Percentiles rank a stretch among this genome's conserved stretches.
phyloP scores from a whole-genome alignment of 345 rosid species.

The Eucalyptus sideroxylon region DNA sequence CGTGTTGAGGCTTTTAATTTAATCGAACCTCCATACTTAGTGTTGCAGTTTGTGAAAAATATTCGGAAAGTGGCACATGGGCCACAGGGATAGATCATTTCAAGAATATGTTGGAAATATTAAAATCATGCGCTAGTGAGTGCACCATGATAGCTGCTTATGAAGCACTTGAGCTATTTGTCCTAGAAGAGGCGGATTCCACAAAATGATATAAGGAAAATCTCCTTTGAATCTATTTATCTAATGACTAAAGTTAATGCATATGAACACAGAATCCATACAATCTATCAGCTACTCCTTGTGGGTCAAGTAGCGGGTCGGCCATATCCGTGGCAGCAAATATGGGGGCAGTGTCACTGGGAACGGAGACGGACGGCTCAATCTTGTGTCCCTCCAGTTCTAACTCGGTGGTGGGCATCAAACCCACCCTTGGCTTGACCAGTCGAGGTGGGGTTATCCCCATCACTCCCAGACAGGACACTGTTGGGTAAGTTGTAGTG shows the following conservation, averaged over 20 bases:
- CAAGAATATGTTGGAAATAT: neutral
- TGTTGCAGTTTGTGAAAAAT: neutral
- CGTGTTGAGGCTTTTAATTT: neutral
- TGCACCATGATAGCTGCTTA: neutral
- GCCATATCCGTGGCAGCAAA: constrained; percentile 68
- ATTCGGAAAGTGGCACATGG: neutral
- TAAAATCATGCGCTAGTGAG: neutral
- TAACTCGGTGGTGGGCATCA: constrained; percentile 59
- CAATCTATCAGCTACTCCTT: constrained; percentile 33
- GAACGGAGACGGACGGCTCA: constrained; percentile 70
- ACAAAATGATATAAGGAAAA: neutral
- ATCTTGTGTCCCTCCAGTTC: constrained; percentile 41
- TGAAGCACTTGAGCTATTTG: neutral
- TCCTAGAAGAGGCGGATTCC: neutral
- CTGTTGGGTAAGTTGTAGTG: constrained; percentile 17
- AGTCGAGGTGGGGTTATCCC: constrained; percentile 67
- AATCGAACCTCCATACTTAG: neutral
- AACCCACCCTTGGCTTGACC: constrained; percentile 67
- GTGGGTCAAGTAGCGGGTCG: constrained; percentile 74
- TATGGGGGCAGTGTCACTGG: constrained; percentile 44
- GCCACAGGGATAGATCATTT: neutral
- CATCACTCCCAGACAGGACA: constrained; percentile 49
- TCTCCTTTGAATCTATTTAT: neutral
- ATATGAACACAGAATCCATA: constrained; percentile 70
- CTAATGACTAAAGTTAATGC: neutral